phyloP scores from a whole-genome alignment of 805 yeast genomes.

The Lachancea sp. region DNA sequence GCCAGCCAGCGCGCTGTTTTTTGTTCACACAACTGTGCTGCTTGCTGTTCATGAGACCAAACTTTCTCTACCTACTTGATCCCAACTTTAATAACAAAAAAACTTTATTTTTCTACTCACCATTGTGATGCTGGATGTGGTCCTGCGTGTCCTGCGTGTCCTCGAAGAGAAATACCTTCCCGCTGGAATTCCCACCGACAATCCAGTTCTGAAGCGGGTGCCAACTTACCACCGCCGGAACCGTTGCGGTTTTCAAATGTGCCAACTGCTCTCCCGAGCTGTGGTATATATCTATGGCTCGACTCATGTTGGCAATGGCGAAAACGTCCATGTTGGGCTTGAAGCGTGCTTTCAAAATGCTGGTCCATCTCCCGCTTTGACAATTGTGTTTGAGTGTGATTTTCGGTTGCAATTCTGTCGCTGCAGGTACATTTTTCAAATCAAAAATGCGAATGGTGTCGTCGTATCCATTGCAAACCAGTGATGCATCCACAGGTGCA shows the following conservation, averaged over 20 bases:
- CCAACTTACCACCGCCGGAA: slow-evolving; percentile 82
- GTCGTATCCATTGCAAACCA: slow-evolving; percentile 92
- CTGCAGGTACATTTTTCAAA: slow-evolving; percentile 27
- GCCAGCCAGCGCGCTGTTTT: background rate
- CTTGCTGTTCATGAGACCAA: background rate
- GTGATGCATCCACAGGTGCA: slow-evolving; percentile 50
- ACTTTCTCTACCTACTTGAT: slow-evolving; percentile 3
- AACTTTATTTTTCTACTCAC: slow-evolving; percentile 1
- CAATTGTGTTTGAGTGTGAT: slow-evolving; percentile 78
- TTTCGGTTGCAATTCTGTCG: slow-evolving; percentile 47
- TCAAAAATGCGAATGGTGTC: slow-evolving; percentile 73
- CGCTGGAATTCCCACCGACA: slow-evolving; percentile 92
- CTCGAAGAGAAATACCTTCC: slow-evolving; percentile 63
- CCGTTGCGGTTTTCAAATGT: slow-evolving; percentile 76
- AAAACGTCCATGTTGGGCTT: slow-evolving; percentile 70
- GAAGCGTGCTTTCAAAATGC: slow-evolving; percentile 85
- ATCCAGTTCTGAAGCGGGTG: slow-evolving; percentile 88
- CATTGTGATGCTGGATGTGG: background rate
- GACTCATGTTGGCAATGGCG: slow-evolving; percentile 88
- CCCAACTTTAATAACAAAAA: slow-evolving; percentile 3
- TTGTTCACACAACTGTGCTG: background rate
- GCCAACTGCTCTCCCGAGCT: slow-evolving; percentile 73
- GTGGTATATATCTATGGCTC: slow-evolving; percentile 76
- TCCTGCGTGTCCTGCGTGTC: slow-evolving; percentile 13
- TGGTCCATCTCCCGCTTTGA: slow-evolving; percentile 96